Evolutionary conservation across 805 yeast genomes (phyloP).

Genomic region (Brettanomyces sp.): DNA sequence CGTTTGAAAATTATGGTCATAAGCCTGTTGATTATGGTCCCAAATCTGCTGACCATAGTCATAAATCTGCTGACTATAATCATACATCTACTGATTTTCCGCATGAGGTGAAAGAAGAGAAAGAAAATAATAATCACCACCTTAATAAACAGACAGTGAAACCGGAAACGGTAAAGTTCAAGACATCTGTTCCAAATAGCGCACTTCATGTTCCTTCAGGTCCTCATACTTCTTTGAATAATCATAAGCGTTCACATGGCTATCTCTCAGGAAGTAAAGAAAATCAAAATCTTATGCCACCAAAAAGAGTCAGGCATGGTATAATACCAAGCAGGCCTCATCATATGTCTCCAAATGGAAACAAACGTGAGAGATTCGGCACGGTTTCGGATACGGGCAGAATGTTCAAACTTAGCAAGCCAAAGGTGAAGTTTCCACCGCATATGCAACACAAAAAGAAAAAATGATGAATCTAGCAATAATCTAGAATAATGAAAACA

Average conservation of each 20-base stretch:
- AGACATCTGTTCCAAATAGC: not conserved
- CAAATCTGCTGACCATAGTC: not conserved
- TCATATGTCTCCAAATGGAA: not conserved
- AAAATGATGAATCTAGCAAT: not conserved
- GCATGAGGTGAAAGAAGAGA: no score
- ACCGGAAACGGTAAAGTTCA: not conserved
- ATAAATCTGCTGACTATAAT: not conserved
- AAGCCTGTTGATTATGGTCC: not conserved
- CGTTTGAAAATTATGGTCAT: not conserved
- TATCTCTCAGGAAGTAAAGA: not conserved
- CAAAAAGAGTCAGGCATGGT: not conserved
- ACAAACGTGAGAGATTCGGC: not conserved
- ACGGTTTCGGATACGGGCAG: not conserved
- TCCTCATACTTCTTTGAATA: not conserved
- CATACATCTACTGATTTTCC: no score
- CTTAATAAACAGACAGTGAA: not conserved
- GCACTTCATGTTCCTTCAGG: not conserved
- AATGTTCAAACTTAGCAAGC: constrained; percentile 16
- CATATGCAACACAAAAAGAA: not conserved
- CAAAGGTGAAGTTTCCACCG: constrained; percentile 9
- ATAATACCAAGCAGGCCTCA: not conserved
- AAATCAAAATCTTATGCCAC: not conserved
- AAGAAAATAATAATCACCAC: not conserved
- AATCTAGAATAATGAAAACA: not conserved
- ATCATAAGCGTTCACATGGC: not conserved